Conservation (phyloP, 1,284 basidiomycete genomes). For the Farysia itapuensis region DNA sequence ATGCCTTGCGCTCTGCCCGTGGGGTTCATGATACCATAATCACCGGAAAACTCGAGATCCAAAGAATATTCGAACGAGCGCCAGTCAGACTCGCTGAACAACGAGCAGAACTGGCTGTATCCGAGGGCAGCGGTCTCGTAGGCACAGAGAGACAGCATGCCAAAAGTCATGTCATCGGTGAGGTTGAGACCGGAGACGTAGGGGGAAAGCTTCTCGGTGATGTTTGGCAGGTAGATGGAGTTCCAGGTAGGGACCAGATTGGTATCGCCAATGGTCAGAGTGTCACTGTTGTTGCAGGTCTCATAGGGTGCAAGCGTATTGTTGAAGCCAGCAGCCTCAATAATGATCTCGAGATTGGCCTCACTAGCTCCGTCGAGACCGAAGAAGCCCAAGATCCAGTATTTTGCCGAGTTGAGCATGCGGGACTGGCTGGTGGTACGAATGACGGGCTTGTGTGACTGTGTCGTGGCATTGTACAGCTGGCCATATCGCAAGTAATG, state of each 20-base stretch:
- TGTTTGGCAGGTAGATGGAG: constrained; percentile 47
- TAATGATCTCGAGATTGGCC: constrained; percentile 52
- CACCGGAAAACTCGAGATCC: constrained; percentile 54
- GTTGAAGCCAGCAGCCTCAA: constrained; percentile 67
- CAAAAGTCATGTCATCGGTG: constrained; percentile 50
- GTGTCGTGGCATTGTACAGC: constrained; percentile 30
- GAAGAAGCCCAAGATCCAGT: constrained; percentile 59
- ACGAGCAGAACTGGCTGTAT: constrained; percentile 70
- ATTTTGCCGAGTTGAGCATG: constrained; percentile 84
- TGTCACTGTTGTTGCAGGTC: constrained; percentile 65
- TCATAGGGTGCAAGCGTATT: constrained; percentile 76
- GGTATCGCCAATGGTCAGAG: constrained; percentile 66
- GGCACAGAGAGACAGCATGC: constrained; percentile 59
- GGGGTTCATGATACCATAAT: constrained; percentile 77
- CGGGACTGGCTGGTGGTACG: constrained; percentile 65
- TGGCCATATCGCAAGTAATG: constrained; percentile 57
- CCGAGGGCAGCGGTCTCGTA: constrained; percentile 51
- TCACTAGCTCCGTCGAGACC: constrained; percentile 39
- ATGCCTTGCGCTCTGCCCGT: constrained; percentile 76
- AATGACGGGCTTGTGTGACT: constrained; percentile 49
- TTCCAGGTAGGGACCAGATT: constrained; percentile 63
- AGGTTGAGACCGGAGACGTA: constrained; percentile 60
- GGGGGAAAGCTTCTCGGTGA: constrained; percentile 43
- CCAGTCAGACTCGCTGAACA: constrained; percentile 88
- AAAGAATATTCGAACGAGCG: constrained; percentile 74